phyloP scores from a whole-genome alignment of 345 rosid species.

The Syzygium aqueum region DNA sequence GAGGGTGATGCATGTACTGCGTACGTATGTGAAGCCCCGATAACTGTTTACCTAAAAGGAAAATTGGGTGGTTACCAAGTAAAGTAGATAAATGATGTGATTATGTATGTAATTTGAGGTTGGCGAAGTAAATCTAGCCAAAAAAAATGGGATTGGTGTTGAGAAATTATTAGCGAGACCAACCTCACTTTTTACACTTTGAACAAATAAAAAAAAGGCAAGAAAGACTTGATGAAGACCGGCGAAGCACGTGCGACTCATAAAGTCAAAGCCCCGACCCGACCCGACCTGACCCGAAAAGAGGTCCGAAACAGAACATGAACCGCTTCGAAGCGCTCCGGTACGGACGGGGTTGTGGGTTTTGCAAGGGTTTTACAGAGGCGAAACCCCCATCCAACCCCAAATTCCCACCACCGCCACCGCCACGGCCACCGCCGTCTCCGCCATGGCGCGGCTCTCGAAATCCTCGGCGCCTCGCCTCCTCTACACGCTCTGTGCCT shows the following conservation, averaged over 20 bases:
- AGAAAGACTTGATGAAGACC: not conserved
- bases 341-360: not conserved
- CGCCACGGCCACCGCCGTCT: not conserved
- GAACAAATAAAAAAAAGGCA: not conserved
- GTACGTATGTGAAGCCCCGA: accelerated
- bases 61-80: too few relatives aligned
- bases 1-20: accelerated
- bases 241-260: not conserved
- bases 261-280: not conserved
- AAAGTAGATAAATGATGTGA: not conserved
- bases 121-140: not conserved
- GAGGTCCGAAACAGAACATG: too few relatives aligned
- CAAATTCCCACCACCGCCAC: constrained; percentile 1
- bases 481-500: constrained; percentile 28
- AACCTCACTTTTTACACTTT: not conserved
- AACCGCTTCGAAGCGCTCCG: not conserved
- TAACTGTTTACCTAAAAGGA: not conserved
- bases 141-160: not conserved
- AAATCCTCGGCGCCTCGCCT: constrained; percentile 29
- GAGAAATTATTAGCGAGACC: not conserved
- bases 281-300: not conserved
- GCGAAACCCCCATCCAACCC: not conserved
- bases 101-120: not conserved
- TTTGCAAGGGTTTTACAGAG: not conserved
- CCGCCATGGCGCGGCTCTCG: constrained; percentile 43